Conservation (phyloP, 176 grass and related monocot species). For the Bromus sterilis region DNA sequence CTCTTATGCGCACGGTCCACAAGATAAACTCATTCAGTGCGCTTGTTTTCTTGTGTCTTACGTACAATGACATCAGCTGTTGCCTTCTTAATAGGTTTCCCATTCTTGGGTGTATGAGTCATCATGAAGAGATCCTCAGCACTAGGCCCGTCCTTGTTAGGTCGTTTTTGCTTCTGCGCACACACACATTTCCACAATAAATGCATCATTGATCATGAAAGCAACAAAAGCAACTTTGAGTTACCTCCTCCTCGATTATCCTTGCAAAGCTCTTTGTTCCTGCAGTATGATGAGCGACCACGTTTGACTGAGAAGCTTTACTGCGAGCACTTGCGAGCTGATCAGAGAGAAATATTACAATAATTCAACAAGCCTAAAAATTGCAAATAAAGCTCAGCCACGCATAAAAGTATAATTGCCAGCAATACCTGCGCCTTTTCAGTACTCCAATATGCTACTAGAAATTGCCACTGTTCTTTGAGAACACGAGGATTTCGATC, state of each 20-base stretch:
- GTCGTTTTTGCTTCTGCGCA: conserved; percentile 39
- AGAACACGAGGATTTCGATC: conserved; percentile 39
- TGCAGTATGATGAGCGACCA: conserved; percentile 25
- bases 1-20: background rate
- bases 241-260: conserved; percentile 59
- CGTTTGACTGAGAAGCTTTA: conserved; percentile 29
- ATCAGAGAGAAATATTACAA: background rate
- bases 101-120: conserved; percentile 48
- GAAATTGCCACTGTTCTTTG: conserved; percentile 42
- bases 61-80: conserved; percentile 43
- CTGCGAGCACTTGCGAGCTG: conserved; percentile 36
- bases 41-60: conserved; percentile 21
- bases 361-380: background rate
- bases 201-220: background rate
- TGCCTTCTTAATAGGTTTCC: conserved; percentile 32
- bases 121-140: conserved; percentile 42
- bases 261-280: conserved; percentile 56
- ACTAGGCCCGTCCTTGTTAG: conserved; percentile 37
- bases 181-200: conserved; percentile 11
- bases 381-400: background rate
- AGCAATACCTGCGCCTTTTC: conserved; percentile 39
- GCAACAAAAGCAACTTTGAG: background rate
- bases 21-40: background rate
- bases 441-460: conserved; percentile 48
- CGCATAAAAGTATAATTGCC: background rate